Conservation (phyloP, 352 stramenopile genomes). For the Phytophthora agathidicida region DNA sequence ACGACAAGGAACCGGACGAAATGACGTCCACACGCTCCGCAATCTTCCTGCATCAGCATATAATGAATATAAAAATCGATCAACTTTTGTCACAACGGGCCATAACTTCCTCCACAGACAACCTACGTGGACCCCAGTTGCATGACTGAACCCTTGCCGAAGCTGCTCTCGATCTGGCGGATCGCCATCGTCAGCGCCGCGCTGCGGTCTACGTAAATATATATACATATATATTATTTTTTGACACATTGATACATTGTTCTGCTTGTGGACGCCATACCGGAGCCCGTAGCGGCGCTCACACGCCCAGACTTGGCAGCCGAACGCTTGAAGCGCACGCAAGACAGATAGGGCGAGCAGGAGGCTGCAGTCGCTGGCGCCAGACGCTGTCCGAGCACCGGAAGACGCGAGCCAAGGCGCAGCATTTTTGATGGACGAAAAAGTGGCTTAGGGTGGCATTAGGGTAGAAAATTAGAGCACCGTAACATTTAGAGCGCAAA, state of each 20-base stretch:
- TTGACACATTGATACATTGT: not conserved
- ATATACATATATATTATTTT: not conserved
- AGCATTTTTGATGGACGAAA: constrained; percentile 20
- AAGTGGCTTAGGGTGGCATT: constrained; percentile 8
- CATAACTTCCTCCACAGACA: not conserved
- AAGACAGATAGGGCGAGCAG: constrained; percentile 11
- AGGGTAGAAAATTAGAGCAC: too few relatives aligned
- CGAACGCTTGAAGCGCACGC: constrained; percentile 42
- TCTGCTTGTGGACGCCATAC: constrained; percentile 5
- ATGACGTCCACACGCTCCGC: constrained; percentile 93
- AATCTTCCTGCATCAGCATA: constrained; percentile 58
- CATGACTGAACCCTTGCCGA: constrained; percentile 97
- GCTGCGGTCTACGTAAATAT: constrained; percentile 64
- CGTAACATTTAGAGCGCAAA: too few relatives aligned
- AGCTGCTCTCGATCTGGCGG: constrained; percentile 95
- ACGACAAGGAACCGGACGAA: constrained; percentile 93
- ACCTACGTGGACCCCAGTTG: constrained; percentile 92
- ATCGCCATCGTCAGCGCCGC: constrained; percentile 94
- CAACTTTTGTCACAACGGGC: constrained; percentile 7
- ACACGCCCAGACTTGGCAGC: constrained; percentile 32
- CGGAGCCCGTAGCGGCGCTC: constrained; percentile 15
- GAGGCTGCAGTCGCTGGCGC: not conserved
- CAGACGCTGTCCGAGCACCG: constrained; percentile 13
- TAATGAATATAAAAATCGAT: not conserved
- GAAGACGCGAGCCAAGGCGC: constrained; percentile 18